These are phyloP conservation scores for Quercus alba DNA, from an alignment of 306 rosid genomes.

Conservation along the genomic window DNA sequence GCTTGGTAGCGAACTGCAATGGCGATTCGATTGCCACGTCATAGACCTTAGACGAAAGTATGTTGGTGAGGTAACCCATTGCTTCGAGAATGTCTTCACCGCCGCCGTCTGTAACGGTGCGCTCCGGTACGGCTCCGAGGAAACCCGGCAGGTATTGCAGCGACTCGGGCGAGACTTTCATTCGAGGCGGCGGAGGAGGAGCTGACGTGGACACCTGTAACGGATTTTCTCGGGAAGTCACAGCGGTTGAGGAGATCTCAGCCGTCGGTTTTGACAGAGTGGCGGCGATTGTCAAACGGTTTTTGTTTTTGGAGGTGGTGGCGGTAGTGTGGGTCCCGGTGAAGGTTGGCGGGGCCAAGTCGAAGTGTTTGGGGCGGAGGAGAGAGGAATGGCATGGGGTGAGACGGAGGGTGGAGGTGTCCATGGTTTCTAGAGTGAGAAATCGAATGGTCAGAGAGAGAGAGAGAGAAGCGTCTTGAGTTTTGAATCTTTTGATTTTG, in stretches of 20 bases:
- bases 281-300: constrained; percentile 35
- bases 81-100: constrained; percentile 29
- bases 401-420: constrained; percentile 27
- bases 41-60: constrained; percentile 79
- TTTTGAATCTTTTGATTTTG: too few species aligned
- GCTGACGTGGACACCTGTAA: not conserved
- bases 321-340: not conserved
- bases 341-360: not conserved
- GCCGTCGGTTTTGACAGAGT: constrained; percentile 36
- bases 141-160: constrained; percentile 72
- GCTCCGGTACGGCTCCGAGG: constrained; percentile 69
- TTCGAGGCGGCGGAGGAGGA: constrained; percentile 18
- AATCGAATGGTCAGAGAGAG: not conserved
- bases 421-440: constrained; percentile 35
- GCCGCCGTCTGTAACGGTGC: constrained; percentile 16
- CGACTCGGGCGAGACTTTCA: constrained; percentile 42
- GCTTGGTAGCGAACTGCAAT: constrained; percentile 68
- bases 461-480: not conserved
- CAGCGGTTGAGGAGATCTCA: constrained; percentile 16
- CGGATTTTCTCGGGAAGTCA: constrained; percentile 19
- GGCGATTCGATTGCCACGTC: constrained; percentile 84
- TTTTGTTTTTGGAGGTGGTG: not conserved
- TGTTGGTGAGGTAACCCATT: constrained; percentile 68
- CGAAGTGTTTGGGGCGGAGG: constrained; percentile 12
- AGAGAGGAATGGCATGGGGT: constrained; percentile 23